Conservation (phyloP, 2,329 filamentous ascomycete species). For the Penicillium sp. region DNA sequence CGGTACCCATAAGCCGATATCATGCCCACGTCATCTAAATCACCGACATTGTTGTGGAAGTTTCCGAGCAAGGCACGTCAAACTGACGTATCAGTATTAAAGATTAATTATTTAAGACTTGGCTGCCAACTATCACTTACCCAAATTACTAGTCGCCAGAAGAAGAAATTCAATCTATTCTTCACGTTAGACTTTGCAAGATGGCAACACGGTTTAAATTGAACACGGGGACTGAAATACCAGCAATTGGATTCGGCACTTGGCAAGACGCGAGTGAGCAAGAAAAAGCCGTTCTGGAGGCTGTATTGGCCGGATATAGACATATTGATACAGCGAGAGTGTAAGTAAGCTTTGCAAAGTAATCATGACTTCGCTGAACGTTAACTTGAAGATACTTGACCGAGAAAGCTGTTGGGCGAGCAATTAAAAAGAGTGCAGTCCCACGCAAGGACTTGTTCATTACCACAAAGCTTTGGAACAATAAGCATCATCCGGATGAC, state of each 20-base stretch:
- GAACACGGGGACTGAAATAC: constrained; percentile 54
- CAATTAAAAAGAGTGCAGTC: constrained; percentile 66
- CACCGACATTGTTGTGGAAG: no score
- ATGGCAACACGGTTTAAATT: constrained; percentile 47
- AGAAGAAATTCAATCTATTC: no score
- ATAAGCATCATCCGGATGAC: constrained; percentile 63
- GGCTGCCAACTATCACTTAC: no score
- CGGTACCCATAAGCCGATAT: no score
- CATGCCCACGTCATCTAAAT: no score
- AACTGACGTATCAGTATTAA: no score
- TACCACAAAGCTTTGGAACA: constrained; percentile 71
- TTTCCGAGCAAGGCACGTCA: no score
- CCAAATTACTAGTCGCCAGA: no score
- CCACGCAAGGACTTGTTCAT: constrained; percentile 69
- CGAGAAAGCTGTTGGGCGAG: constrained; percentile 68
- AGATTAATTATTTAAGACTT: no score
- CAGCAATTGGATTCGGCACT: constrained; percentile 57
- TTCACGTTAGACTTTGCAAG: background rate
- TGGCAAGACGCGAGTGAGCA: constrained; percentile 59
- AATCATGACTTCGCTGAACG: background rate
- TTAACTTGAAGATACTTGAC: constrained; percentile 42
- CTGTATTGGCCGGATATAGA: constrained; percentile 57
- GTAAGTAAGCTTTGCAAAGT: constrained; percentile 30
- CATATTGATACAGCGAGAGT: constrained; percentile 59
- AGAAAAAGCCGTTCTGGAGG: constrained; percentile 53